Conservation (phyloP, 2,329 filamentous ascomycete species). For the Pochonia chlamydosporia region DNA sequence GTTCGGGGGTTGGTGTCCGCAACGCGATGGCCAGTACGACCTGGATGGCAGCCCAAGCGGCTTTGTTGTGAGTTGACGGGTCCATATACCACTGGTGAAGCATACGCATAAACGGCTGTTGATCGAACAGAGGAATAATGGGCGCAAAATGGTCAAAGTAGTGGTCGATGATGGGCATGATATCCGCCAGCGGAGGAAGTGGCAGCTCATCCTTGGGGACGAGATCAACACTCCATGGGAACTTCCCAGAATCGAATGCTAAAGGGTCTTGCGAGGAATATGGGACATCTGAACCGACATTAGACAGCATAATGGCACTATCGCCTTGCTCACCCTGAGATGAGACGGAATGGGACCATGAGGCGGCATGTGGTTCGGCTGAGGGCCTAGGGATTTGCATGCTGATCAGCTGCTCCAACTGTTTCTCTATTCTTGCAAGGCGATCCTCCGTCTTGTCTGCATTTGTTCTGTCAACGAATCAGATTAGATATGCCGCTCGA, state of each 20-base stretch:
- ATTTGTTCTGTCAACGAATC: background rate
- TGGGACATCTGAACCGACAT: slow-evolving; percentile 16
- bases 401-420: slow-evolving; percentile 25
- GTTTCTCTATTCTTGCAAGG: slow-evolving; percentile 24
- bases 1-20: slow-evolving; percentile 14
- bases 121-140: slow-evolving; percentile 31
- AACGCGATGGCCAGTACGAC: slow-evolving; percentile 32
- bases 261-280: too few relatives aligned
- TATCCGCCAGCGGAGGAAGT: slow-evolving; percentile 28
- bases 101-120: slow-evolving; percentile 28
- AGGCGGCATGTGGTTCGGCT: background rate
- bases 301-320: background rate
- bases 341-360: background rate
- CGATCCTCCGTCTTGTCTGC: slow-evolving; percentile 16
- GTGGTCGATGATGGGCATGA: slow-evolving; percentile 28
- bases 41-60: slow-evolving; percentile 32
- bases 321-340: background rate
- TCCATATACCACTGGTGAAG: slow-evolving; percentile 28
- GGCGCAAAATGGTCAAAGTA: slow-evolving; percentile 31
- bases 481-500: too few relatives aligned
- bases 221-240: slow-evolving; percentile 13
- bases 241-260: slow-evolving; percentile 10
- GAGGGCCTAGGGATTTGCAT: background rate
- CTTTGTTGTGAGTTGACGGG: slow-evolving; percentile 13
- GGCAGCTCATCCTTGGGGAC: slow-evolving; percentile 11